Percentiles rank a stretch among this genome's conserved stretches.
These are phyloP conservation scores for Fusarium newnesense DNA, from an alignment of 2,329 filamentous ascomycete species.

Conservation along the genomic window DNA sequence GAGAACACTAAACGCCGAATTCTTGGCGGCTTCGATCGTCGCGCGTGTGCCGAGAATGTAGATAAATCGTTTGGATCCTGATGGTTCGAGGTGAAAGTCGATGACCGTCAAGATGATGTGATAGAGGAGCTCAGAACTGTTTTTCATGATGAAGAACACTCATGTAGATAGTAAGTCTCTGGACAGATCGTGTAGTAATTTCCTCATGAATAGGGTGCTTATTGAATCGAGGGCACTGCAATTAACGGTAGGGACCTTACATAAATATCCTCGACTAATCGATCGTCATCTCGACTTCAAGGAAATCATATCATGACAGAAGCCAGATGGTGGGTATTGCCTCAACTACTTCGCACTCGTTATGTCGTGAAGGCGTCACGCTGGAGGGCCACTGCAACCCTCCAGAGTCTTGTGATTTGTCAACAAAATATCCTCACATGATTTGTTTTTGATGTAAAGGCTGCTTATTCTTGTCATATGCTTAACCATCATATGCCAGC, in stretches of 20 bases:
- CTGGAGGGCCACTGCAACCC: not conserved
- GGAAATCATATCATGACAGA: not conserved
- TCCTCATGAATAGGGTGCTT: not conserved
- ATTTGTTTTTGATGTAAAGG: not conserved
- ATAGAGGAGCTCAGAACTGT: constrained; percentile 46
- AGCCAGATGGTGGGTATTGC: not conserved
- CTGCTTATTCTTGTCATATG: not conserved
- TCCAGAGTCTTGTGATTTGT: not conserved
- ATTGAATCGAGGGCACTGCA: rapidly evolving
- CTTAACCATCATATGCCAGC: not conserved
- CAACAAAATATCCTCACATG: not conserved
- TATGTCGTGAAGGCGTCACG: not conserved
- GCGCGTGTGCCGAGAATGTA: constrained; percentile 54
- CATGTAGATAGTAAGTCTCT: not conserved
- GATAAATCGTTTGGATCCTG: constrained; percentile 43
- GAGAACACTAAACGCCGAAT: constrained; percentile 47
- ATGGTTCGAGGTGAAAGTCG: constrained; percentile 41
- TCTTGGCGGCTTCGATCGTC: constrained; percentile 50
- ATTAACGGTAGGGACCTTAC: not conserved
- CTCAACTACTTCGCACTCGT: not conserved
- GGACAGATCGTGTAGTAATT: not conserved
- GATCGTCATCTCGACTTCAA: not conserved
- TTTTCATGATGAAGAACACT: not conserved
- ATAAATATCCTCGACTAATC: not conserved
- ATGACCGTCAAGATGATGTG: constrained; percentile 52